These are phyloP conservation scores for Cladosporium sp. DNA, from an alignment of 2,329 filamentous ascomycete species.

Conservation along the genomic window DNA sequence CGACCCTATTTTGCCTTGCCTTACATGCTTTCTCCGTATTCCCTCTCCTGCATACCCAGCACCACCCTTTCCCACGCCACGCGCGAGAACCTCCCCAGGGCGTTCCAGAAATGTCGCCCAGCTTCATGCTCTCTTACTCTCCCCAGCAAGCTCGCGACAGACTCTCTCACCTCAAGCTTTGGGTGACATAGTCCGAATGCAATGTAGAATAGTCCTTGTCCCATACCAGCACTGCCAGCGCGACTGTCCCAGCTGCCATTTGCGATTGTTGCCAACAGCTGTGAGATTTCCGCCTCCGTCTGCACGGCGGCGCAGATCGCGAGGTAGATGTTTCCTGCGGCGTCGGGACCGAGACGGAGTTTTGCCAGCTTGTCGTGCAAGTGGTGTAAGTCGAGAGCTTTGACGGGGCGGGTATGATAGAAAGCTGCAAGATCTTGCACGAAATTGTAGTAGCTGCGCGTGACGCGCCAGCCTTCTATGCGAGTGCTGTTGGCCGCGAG, in stretches of 20 bases:
- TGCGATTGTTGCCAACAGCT: slow-evolving; percentile 32
- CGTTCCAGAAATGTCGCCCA: slow-evolving; percentile 87
- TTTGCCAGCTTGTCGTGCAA: slow-evolving; percentile 87
- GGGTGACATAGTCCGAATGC: slow-evolving; percentile 90
- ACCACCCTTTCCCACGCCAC: slow-evolving; percentile 77
- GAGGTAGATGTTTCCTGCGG: slow-evolving; percentile 80
- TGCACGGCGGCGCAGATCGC: slow-evolving; percentile 64
- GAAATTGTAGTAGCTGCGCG: slow-evolving; percentile 90
- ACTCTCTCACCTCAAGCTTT: slow-evolving; percentile 70
- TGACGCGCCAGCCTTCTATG: slow-evolving; percentile 96
- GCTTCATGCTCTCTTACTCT: slow-evolving; percentile 82
- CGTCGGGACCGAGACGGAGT: slow-evolving; percentile 69
- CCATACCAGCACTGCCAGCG: slow-evolving; percentile 16
- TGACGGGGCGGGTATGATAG: slow-evolving; percentile 52
- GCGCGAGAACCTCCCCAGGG: slow-evolving; percentile 82
- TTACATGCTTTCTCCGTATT: not conserved
- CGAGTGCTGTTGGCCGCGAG: slow-evolving; percentile 86
- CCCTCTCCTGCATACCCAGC: slow-evolving; percentile 25
- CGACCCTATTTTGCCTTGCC: too few species aligned
- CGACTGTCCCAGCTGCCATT: slow-evolving; percentile 26
- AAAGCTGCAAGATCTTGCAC: slow-evolving; percentile 50
- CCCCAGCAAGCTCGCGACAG: slow-evolving; percentile 75
- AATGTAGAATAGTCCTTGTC: slow-evolving; percentile 81
- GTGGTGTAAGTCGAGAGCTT: slow-evolving; percentile 82
- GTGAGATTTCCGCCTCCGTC: slow-evolving; percentile 74